Evolutionary conservation across 495 filamentous ascomycete genomes (phyloP).

Genomic region (Aspergillus campestris): DNA sequence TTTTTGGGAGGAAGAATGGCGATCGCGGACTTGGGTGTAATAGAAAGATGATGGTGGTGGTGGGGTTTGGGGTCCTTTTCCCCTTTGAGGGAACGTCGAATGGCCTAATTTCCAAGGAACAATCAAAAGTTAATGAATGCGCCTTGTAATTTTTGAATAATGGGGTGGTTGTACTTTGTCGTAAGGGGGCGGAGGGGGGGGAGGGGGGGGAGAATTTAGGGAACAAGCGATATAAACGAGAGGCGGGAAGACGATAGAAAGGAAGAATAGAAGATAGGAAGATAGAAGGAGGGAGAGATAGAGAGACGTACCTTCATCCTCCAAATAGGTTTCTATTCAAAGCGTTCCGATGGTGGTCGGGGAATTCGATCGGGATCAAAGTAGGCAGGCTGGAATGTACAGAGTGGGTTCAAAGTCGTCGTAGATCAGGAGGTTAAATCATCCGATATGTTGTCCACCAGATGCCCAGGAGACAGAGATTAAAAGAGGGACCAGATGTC

Average conservation of each 20-base stretch:
- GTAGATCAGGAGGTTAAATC: no score
- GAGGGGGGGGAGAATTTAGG: neutral
- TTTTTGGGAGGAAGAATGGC: constrained; percentile 96
- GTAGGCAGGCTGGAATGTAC: neutral
- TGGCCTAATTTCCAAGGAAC: constrained; percentile 44
- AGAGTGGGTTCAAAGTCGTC: neutral
- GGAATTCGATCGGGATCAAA: neutral
- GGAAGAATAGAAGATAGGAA: neutral
- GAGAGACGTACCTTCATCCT: constrained; percentile 20
- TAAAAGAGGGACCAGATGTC: no score
- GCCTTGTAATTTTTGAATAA: constrained; percentile 1
- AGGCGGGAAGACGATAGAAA: constrained; percentile 2
- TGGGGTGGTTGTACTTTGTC: neutral
- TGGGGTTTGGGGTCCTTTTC: constrained; percentile 69
- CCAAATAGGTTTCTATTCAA: constrained; percentile 1
- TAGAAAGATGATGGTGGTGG: constrained; percentile 71
- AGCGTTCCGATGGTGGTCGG: neutral
- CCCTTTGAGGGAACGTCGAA: constrained; percentile 79
- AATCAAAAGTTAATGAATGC: neutral
- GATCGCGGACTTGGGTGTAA: constrained; percentile 86
- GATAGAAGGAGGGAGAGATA: neutral
- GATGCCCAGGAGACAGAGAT: no score
- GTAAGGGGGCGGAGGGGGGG: neutral
- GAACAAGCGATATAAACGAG: constrained; percentile 16
- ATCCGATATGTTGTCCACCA: no score